Evolutionary conservation across 164 flowering plant genomes (phyloP).

Genomic region (Aristolochia californica): DNA sequence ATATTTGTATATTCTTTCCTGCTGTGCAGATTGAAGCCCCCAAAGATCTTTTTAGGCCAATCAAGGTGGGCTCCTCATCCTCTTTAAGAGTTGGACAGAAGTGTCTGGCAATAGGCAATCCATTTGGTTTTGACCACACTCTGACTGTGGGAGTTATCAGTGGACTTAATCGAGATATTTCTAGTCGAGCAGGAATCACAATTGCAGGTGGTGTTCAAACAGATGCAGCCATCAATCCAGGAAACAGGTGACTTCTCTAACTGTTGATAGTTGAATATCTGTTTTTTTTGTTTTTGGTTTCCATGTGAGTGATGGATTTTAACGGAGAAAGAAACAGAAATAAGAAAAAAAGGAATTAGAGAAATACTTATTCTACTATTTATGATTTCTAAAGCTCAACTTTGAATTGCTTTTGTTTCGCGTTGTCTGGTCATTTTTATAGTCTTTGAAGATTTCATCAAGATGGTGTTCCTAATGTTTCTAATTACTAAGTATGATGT

Average conservation of each 20-base stretch:
- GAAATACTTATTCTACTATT: no score
- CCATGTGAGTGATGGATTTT: no score
- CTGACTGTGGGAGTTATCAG: slow-evolving; percentile 92
- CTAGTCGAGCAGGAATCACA: slow-evolving; percentile 85
- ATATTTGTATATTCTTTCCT: no score
- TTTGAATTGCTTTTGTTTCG: no score
- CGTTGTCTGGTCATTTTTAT: no score
- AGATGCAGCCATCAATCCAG: slow-evolving; percentile 98
- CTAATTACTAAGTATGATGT: neutral
- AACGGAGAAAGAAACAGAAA: neutral
- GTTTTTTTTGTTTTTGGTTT: no score
- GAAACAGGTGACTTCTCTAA: slow-evolving; percentile 55
- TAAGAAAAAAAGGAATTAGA: no score
- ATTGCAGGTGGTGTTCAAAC: slow-evolving; percentile 96
- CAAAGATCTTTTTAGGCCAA: slow-evolving; percentile 62
- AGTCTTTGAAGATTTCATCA: neutral
- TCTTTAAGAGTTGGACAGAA: slow-evolving; percentile 81
- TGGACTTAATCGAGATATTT: slow-evolving; percentile 87
- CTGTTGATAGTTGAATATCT: no score
- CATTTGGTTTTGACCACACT: slow-evolving; percentile 97
- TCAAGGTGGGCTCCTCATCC: slow-evolving; percentile 65
- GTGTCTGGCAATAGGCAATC: slow-evolving; percentile 94
- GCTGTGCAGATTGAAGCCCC: slow-evolving; percentile 66
- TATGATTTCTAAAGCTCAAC: no score
- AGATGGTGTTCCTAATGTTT: neutral